Evolutionary conservation across 495 filamentous ascomycete species (phyloP).

Genomic region (Penicillium turbatum): DNA sequence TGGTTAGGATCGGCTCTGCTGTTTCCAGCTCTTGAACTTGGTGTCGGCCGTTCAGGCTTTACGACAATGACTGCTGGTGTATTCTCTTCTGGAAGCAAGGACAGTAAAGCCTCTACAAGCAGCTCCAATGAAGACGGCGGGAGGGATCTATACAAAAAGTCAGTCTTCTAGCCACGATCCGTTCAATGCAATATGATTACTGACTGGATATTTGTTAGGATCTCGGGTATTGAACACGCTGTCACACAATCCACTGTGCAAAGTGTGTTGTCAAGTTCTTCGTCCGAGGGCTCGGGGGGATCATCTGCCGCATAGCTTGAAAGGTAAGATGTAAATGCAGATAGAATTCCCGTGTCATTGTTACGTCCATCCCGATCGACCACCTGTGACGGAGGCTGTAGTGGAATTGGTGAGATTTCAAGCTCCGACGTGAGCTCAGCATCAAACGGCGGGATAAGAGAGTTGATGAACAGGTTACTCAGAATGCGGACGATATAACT

Average conservation of each 20-base stretch:
- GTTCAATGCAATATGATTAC: slow-evolving; percentile 19
- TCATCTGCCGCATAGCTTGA: slow-evolving; percentile 99
- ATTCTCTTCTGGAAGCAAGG: slow-evolving; percentile 81
- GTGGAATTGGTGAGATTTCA: slow-evolving; percentile 75
- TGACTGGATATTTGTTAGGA: slow-evolving; percentile 82
- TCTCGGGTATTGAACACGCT: slow-evolving; percentile 76
- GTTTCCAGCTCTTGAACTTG: slow-evolving; percentile 43
- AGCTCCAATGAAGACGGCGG: slow-evolving; percentile 60
- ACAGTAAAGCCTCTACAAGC: slow-evolving; percentile 68
- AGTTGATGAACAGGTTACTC: slow-evolving; percentile 94
- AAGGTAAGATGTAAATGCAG: slow-evolving; percentile 90
- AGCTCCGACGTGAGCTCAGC: slow-evolving; percentile 63
- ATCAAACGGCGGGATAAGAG: slow-evolving; percentile 82
- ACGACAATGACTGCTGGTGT: slow-evolving; percentile 80
- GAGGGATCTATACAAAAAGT: slow-evolving; percentile 52
- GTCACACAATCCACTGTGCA: slow-evolving; percentile 93
- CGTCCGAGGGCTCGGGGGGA: slow-evolving; percentile 93
- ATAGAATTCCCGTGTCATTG: slow-evolving; percentile 79
- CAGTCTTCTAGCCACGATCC: neutral
- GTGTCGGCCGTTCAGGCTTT: slow-evolving; percentile 69
- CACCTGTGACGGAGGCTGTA: slow-evolving; percentile 87
- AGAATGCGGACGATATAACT: slow-evolving; percentile 82
- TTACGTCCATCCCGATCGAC: slow-evolving; percentile 79
- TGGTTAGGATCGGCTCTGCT: slow-evolving; percentile 46
- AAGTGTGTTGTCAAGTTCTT: slow-evolving; percentile 92